phyloP scores from a whole-genome alignment of 352 stramenopile genomes.

The Elongisporangium senticosum region DNA sequence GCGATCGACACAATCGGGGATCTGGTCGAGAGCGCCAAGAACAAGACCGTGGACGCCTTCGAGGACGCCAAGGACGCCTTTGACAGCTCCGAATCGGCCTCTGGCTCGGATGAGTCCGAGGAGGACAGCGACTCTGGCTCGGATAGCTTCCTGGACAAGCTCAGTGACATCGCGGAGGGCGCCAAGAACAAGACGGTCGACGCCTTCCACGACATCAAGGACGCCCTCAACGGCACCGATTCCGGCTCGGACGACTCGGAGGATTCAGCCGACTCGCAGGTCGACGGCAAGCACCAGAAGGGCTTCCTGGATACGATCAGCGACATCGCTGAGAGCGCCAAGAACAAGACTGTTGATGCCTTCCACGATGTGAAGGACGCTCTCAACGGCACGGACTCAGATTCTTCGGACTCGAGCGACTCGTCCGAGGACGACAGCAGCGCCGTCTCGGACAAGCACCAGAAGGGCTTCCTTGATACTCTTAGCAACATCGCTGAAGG shows the following conservation, averaged over 20 bases:
- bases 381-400: slow-evolving; percentile 12
- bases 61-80: slow-evolving; percentile 20
- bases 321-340: slow-evolving; percentile 18
- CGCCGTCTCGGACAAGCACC: slow-evolving; percentile 9
- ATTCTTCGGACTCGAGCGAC: slow-evolving; percentile 5
- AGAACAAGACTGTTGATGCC: slow-evolving; percentile 17
- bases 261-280: slow-evolving; percentile 10
- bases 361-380: slow-evolving; percentile 16
- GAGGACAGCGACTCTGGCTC: slow-evolving; percentile 19
- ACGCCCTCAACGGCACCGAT: slow-evolving; percentile 12
- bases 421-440: slow-evolving; percentile 2
- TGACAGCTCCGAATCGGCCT: slow-evolving; percentile 10
- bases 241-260: slow-evolving; percentile 11
- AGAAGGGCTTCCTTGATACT: slow-evolving; percentile 13
- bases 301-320: slow-evolving; percentile 8
- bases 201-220: slow-evolving; percentile 15
- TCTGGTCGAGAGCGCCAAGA: slow-evolving; percentile 9
- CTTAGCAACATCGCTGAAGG: slow-evolving; percentile 18
- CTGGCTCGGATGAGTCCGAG: slow-evolving; percentile 10
- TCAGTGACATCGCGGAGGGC: slow-evolving; percentile 19
- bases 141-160: slow-evolving; percentile 8
- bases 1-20: background rate
- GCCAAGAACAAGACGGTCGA: slow-evolving; percentile 19
- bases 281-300: slow-evolving; percentile 15
- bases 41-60: slow-evolving; percentile 9